Conservation (phyloP, 1,284 basidiomycete genomes). For the Pterula multifida region DNA sequence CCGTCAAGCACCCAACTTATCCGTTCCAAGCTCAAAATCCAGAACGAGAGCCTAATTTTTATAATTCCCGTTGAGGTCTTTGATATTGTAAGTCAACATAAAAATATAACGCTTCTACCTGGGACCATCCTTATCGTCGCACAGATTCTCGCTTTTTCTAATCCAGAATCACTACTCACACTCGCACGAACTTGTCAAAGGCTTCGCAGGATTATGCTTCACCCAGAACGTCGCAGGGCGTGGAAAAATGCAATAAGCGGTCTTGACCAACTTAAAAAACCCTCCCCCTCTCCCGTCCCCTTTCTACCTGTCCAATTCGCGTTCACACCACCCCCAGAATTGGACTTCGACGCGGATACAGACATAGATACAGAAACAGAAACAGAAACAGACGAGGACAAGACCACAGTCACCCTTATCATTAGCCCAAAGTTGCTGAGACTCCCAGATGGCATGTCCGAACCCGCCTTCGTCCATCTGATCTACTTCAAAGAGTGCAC, state of each 20-base stretch:
- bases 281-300: too few relatives aligned
- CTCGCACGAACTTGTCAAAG: not conserved
- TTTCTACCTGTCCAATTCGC: too few relatives aligned
- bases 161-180: not conserved
- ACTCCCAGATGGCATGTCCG: not conserved
- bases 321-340: too few relatives aligned
- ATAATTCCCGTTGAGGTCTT: not conserved
- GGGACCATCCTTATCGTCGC: not conserved
- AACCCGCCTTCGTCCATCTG: not conserved
- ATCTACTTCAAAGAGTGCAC: not conserved
- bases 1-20: not conserved
- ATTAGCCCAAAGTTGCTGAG: too few relatives aligned
- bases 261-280: not conserved
- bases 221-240: not conserved
- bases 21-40: not conserved
- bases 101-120: not conserved
- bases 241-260: not conserved
- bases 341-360: too few relatives aligned
- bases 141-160: not conserved
- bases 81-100: not conserved
- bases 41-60: not conserved
- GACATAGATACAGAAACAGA: too few relatives aligned
- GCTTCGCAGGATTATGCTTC: not conserved
- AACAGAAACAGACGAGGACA: too few relatives aligned
- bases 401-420: too few relatives aligned